Base-by-base conservation (phyloP, 148 eudicot genomes). In the Dysphania ambrosioides region DNA sequence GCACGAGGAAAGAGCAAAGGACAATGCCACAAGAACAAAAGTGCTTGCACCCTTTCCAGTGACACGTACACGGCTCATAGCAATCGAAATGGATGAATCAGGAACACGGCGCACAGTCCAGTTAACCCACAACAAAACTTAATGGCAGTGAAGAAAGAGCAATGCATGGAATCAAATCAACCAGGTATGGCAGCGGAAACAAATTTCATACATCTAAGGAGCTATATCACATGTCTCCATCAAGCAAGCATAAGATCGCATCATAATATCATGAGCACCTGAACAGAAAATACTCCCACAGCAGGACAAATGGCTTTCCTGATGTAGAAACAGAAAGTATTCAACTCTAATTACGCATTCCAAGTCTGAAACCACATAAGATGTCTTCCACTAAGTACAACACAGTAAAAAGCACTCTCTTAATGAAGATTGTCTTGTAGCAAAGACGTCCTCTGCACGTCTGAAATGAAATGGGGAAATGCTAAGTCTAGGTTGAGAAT, bases 231-330 rank as follows among this genome's bases (percentile, higher is more conserved):
- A 81, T 13, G 77, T 73, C 79, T 72, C 83, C 77, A 79, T 85
- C 85, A 85, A 84, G 82, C 87, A 84, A 86, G 83, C 89, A 88
- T 65, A 83, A 85, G 83, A 76, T 75, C 82, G 81, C 85, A 86
- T 68, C 77, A 79, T 82, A 87, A 83, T 85, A 86, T 74, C 76
- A 80, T 72, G 84, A 83, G 68, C 79, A 75, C 80, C 86, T 68
- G 66, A 80, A 80, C 75, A 83, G 63, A 74, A 78, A 75, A 78
- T 69, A 68, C 72, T 78, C 80, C 81, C 74, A 80, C 75, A 79
- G 74, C 35, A 72, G 82, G 66, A 63, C 82, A 80, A 80, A 75
- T 71, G 53, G 60, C 79, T 75, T 80, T 80, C 70, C 61, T 75
- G 79, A 71, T 65, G 82, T 19, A 70, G 75, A 74, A 81, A 80